Evolutionary conservation across 352 stramenopile genomes (phyloP).

Genomic region (Phytophthora aleatoria): DNA sequence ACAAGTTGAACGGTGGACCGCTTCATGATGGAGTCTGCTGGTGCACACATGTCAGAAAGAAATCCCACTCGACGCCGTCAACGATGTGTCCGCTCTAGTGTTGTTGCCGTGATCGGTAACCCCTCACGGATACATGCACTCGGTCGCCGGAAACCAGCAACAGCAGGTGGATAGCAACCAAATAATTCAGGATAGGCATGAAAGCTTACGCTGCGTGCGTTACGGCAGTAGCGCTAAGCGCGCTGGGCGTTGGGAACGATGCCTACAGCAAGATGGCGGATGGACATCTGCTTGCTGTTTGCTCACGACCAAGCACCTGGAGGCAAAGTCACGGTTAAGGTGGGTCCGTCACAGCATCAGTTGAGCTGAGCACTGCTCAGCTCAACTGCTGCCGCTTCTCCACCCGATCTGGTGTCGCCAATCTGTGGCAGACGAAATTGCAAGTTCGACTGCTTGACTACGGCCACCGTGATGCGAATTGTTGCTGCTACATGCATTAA

Average conservation of each 20-base stretch:
- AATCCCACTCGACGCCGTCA: not conserved
- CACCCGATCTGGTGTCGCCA: too few species aligned
- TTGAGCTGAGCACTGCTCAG: not conserved
- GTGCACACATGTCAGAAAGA: not conserved
- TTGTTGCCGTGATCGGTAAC: too few species aligned
- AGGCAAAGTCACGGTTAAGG: slow-evolving; percentile 14
- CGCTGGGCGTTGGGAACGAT: slow-evolving; percentile 4
- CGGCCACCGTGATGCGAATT: not conserved
- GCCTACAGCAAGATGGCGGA: slow-evolving; percentile 12
- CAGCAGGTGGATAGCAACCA: not conserved
- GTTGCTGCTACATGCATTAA: not conserved
- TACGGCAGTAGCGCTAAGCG: slow-evolving; percentile 5
- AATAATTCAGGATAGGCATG: slow-evolving; percentile 2
- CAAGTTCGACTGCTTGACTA: not conserved
- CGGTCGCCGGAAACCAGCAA: not conserved
- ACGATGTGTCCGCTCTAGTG: not conserved
- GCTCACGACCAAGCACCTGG: slow-evolving; percentile 7
- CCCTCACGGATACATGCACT: not conserved
- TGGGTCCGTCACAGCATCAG: slow-evolving; percentile 20
- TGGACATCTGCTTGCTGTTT: not conserved
- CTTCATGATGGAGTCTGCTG: not conserved
- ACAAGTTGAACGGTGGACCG: slow-evolving; percentile 29
- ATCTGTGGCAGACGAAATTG: too few species aligned
- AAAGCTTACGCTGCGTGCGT: slow-evolving; percentile 4
- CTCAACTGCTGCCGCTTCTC: too few species aligned